Base-by-base conservation (phyloP, 371 early-diverging fungal species). In the Thermomucor indicae-seudaticae region DNA sequence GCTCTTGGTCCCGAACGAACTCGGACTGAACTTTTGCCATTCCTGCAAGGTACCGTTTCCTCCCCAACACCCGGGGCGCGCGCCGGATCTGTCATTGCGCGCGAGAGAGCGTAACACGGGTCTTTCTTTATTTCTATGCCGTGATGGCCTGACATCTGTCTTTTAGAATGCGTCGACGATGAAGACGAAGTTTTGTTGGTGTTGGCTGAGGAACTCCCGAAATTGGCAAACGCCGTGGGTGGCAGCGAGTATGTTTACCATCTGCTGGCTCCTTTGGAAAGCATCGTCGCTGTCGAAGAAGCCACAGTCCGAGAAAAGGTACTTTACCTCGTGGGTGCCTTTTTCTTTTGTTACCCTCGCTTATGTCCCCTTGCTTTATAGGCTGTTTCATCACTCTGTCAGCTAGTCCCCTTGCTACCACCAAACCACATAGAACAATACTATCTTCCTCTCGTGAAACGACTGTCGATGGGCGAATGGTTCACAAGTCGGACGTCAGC, bases 171-270 rank as follows among this genome's bases (percentile, higher is more conserved):
- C 20, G 89, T 95, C 58, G 99, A 97, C 69, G 99, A 98, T 64
- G 99, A 98, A 62, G 99, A 98, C 72, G 99, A 98, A 65, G 88
- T 98, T 7, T 64, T 98, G 51, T 64, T 92, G 25, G 90, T 94
- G 23, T 77, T 98, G 22, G 97, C 99, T 25, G 95, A 95, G 57
- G 92, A 95, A 50, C 83, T 98, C n/a, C 94, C 92, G 7, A 77
- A 84, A 49, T 93, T 98, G 64, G 81, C 89, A 38, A 92, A 93
- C 40, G 87, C 86, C 60, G 88, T 97, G 23, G 97, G 97, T 35
- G 96, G 97, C 1, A 81, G 89, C 24, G 81, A 83, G 40, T 86
- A 79, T 74, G 92, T 86, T 2, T 92, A 92, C 62, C 73, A 87
- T 58, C 75, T 98, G 20, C 71, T 98, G 44, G 70, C 84, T n/a